Conservation (phyloP, 2,329 filamentous ascomycete species). For the Fusarium sp. region DNA sequence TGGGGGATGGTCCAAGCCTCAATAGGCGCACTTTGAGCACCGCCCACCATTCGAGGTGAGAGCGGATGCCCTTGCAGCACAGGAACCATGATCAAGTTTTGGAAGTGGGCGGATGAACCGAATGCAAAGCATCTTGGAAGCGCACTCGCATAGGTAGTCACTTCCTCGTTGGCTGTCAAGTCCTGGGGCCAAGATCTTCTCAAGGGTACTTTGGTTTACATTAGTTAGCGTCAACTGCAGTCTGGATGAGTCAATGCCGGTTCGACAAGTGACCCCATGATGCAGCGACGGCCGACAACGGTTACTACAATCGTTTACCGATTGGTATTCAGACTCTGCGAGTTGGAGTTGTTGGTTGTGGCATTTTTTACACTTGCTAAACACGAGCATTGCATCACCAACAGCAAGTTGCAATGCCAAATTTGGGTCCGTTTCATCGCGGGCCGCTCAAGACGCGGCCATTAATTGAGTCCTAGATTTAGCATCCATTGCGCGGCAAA, state of each 20-base stretch:
- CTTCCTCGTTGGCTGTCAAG: slow-evolving; percentile 7
- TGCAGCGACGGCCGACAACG: slow-evolving; percentile 18
- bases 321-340: background rate
- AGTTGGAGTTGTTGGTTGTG: slow-evolving; percentile 1
- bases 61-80: slow-evolving; percentile 27
- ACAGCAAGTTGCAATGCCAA: background rate
- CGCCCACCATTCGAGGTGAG: slow-evolving; percentile 30
- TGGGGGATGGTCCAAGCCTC: slow-evolving; percentile 37
- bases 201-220: slow-evolving; percentile 13
- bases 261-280: slow-evolving; percentile 37
- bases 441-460: slow-evolving; percentile 36
- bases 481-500: background rate
- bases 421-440: slow-evolving; percentile 34
- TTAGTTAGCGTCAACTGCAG: slow-evolving; percentile 3
- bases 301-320: slow-evolving; percentile 9
- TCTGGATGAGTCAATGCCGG: slow-evolving; percentile 45
- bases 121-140: slow-evolving; percentile 31
- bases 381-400: no score
- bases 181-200: slow-evolving; percentile 25
- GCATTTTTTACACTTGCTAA: background rate
- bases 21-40: slow-evolving; percentile 31
- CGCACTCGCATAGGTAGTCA: slow-evolving; percentile 35
- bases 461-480: slow-evolving; percentile 33
- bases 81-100: slow-evolving; percentile 1
- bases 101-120: slow-evolving; percentile 16